Base-by-base conservation (phyloP, 1,139 yeast genomes). In the Pichia sp. region DNA sequence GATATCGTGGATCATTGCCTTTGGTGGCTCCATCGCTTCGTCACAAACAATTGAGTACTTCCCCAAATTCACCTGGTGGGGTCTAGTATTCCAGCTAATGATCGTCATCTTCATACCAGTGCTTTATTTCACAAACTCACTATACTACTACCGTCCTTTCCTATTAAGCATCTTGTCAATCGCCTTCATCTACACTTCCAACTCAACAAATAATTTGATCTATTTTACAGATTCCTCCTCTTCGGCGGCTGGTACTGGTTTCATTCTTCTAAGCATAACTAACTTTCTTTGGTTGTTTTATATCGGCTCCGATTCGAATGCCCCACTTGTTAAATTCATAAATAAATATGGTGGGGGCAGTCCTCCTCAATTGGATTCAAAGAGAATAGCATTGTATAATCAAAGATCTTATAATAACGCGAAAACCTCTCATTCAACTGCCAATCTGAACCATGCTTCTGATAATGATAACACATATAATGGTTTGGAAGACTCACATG, bases 31-130 rank as follows among this genome's bases (percentile, higher is more conserved):
- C 13, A 82, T 85, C 16, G 82, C 94, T 1, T 69, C 82, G 16
- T 52, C 56, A 7, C 50, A 53, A 23, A 49, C 53, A 18, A 38
- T 53, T 7, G 20, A 38, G 9, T 42, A 39, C 37, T 87, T 82
- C 63, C 97, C 96, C 2, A 78, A 80, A 56, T 85, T 92, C 66
- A 78, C 94, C 9, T 92, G 98, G 98, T 92, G 98, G 98, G 96
- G 96, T 4, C 68, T 92, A n/a, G 92, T 85, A 8, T 92, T 81
- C 61, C 81, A 92, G 68, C 70, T 89, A 34, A 56, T 85, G 35
- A 62, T 88, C 38, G 74, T 86, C 29, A 55, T 71, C 8, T 66
- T 76, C 34, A 73, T 89, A 44, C 67, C 82, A 27, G 61, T 79
- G 39, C 70, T 87, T 36, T 85, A 88, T 58, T 73, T 82, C 49